Conservation (phyloP, 2,329 filamentous ascomycete genomes). For the Trichoderma atrobrunneum region DNA sequence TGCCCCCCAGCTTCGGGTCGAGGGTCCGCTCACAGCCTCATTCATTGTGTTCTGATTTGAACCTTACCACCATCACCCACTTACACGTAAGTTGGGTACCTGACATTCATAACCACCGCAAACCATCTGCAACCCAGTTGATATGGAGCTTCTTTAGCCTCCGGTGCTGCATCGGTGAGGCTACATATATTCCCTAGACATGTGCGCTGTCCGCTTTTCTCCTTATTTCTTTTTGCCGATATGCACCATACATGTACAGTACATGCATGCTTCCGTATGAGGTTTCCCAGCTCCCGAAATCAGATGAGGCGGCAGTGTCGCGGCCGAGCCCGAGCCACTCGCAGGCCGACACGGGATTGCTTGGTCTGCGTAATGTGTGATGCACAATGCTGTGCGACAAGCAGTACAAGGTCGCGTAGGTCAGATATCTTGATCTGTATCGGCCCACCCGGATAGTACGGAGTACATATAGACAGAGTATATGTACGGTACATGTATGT, state of each 20-base stretch:
- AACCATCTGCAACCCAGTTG: not conserved
- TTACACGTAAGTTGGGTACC: not conserved
- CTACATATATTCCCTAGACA: not conserved
- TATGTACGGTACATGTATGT: not conserved
- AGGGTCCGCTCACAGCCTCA: not conserved
- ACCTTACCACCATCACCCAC: not conserved
- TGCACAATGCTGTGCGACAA: slow-evolving; percentile 4
- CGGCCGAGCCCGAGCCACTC: slow-evolving; percentile 10
- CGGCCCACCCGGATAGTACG: not conserved
- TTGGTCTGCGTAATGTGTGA: not conserved
- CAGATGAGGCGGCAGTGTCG: slow-evolving; percentile 17
- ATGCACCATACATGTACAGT: not conserved
- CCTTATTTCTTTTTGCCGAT: not conserved
- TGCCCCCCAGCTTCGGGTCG: not conserved
- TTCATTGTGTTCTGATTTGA: not conserved
- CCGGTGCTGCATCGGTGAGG: slow-evolving; percentile 4
- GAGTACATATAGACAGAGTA: not conserved
- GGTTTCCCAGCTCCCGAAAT: not conserved
- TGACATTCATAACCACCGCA: not conserved
- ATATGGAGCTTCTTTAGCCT: not conserved
- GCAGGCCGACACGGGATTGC: slow-evolving; percentile 15
- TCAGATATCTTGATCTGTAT: not conserved
- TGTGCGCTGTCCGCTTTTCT: not conserved
- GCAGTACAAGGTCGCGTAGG: not conserved
- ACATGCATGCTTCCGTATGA: slow-evolving; percentile 9